A percentile compares a stretch with the other conserved stretches of the same genome.
These are phyloP conservation scores for Cardiospermum halicacabum DNA, from an alignment of 345 rosid species.

Conservation along the genomic window DNA sequence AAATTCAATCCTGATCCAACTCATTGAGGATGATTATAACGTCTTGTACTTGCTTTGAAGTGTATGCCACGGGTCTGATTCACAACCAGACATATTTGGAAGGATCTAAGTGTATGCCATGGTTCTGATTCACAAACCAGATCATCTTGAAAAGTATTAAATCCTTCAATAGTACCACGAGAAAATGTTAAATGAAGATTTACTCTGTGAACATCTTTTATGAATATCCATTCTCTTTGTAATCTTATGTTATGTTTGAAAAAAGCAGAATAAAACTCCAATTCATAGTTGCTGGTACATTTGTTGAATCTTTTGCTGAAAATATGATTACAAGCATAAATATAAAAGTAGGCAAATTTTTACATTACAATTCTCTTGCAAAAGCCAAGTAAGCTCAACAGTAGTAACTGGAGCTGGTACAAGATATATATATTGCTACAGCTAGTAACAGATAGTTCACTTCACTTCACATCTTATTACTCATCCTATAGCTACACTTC, in stretches of 20 bases:
- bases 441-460: constrained; percentile 12
- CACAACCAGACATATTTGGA: constrained; percentile 10
- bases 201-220: constrained; percentile 1
- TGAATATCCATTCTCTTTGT: constrained; percentile 6
- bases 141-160: constrained; percentile 13
- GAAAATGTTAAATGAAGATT: neutral
- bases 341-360: too few species aligned
- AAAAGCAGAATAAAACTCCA: neutral
- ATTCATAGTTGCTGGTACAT: constrained; percentile 2
- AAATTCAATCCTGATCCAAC: constrained; percentile 75
- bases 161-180: constrained; percentile 11
- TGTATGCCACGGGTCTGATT: constrained; percentile 12
- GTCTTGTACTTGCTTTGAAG: constrained; percentile 8
- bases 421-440: neutral
- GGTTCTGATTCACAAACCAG: constrained; percentile 14
- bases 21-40: constrained; percentile 29
- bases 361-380: neutral
- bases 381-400: neutral
- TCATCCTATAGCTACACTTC: constrained; percentile 41
- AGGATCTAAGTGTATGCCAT: constrained; percentile 4
- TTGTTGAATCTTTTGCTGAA: neutral
- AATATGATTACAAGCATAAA: too few species aligned
- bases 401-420: neutral
- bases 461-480: too few species aligned
- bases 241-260: constrained; percentile 7